phyloP scores from a whole-genome alignment of 768 basidiomycete genomes.

The Boletus pseudo-olivaceus region DNA sequence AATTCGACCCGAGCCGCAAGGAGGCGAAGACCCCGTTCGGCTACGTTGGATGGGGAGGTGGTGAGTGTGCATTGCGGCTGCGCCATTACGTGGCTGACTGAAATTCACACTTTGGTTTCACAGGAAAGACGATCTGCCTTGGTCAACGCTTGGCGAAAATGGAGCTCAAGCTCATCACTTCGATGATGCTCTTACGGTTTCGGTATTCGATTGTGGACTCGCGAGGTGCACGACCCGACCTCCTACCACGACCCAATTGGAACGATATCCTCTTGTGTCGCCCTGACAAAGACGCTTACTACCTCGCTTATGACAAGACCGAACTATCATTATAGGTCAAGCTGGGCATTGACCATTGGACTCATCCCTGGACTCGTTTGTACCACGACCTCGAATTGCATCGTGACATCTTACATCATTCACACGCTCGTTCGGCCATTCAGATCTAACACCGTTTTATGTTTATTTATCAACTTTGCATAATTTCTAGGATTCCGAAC shows the following conservation, averaged over 20 bases:
- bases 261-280: slow-evolving; percentile 71
- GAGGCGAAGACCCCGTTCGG: slow-evolving; percentile 51
- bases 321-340: slow-evolving; percentile 22
- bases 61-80: slow-evolving; percentile 40
- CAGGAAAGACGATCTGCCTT: slow-evolving; percentile 68
- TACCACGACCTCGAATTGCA: slow-evolving; percentile 3
- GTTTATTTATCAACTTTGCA: slow-evolving; percentile 20
- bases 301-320: slow-evolving; percentile 41
- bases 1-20: slow-evolving; percentile 60
- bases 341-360: slow-evolving; percentile 26
- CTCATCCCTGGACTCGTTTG: slow-evolving; percentile 6
- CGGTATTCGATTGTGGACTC: slow-evolving; percentile 56
- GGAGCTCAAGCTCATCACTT: slow-evolving; percentile 66
- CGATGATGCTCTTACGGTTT: slow-evolving; percentile 65
- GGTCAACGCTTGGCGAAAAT: slow-evolving; percentile 73
- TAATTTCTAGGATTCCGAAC: slow-evolving; percentile 13
- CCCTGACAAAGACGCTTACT: slow-evolving; percentile 53
- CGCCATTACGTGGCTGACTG: slow-evolving; percentile 17
- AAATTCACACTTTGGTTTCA: slow-evolving; percentile 7
- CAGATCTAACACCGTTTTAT: slow-evolving; percentile 9
- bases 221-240: slow-evolving; percentile 41
- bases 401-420: slow-evolving; percentile 12
- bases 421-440: slow-evolving; percentile 5
- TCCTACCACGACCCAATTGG: slow-evolving; percentile 67
- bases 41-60: slow-evolving; percentile 79